Percentiles rank a stretch among this genome's conserved stretches.
Evolutionary conservation across 805 yeast genomes (phyloP).

Genomic region (Pichia exigua): DNA sequence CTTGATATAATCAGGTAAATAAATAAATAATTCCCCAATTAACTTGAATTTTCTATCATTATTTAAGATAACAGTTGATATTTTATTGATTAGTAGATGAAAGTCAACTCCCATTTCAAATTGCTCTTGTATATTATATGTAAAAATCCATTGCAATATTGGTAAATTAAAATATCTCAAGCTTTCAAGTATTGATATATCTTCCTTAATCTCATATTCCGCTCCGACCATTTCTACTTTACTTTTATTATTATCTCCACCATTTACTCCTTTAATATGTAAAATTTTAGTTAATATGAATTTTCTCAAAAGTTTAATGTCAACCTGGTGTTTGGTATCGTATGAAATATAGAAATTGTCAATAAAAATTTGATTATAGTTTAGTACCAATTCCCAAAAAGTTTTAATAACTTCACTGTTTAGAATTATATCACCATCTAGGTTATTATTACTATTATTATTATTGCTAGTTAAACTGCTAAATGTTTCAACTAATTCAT

Average conservation of each 20-base stretch:
- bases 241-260: not conserved
- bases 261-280: constrained; percentile 5
- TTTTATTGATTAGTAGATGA: not conserved
- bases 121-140: constrained; percentile 20
- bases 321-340: constrained; percentile 2
- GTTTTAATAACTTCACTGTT: constrained; percentile 14
- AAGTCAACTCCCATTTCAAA: not conserved
- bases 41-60: constrained; percentile 11
- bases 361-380: constrained; percentile 14
- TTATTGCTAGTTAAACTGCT: not conserved
- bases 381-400: constrained; percentile 20
- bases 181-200: constrained; percentile 15
- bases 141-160: constrained; percentile 33
- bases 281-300: constrained; percentile 6
- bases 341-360: constrained; percentile 13
- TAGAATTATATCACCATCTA: not conserved
- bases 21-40: constrained; percentile 33
- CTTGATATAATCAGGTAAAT: constrained; percentile 28
- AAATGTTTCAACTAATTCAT: not conserved
- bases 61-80: not conserved
- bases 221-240: not conserved
- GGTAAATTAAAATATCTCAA: constrained; percentile 36
- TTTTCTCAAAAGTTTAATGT: not conserved
- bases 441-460: not conserved
- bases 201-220: not conserved